These are phyloP conservation scores for Saturnispora hagleri DNA, from an alignment of 805 yeast species.

Conservation along the genomic window DNA sequence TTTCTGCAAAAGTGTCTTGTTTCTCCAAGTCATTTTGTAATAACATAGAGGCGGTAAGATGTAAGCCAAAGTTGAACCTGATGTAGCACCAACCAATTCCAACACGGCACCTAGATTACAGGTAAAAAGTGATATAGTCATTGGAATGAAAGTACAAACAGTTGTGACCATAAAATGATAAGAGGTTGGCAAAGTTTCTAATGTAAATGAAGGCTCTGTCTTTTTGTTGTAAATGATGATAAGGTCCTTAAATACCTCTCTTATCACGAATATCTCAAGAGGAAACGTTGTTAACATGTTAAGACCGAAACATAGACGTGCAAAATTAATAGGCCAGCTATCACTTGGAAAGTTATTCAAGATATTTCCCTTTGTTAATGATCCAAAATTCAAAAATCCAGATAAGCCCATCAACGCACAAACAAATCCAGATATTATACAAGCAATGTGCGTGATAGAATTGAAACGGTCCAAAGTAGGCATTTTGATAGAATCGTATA, in stretches of 20 bases:
- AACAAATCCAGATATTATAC: conserved; percentile 69
- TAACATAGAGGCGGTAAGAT: conserved; percentile 84
- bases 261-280: conserved; percentile 77
- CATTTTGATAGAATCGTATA: conserved; percentile 69
- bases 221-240: conserved; percentile 24
- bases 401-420: conserved; percentile 71
- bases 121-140: conserved; percentile 68
- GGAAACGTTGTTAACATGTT: conserved; percentile 93
- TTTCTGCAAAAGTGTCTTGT: conserved; percentile 34
- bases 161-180: conserved; percentile 63
- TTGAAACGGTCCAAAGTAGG: conserved; percentile 74
- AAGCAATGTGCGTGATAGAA: conserved; percentile 72
- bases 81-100: conserved; percentile 86
- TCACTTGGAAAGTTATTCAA: conserved; percentile 75
- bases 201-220: conserved; percentile 11
- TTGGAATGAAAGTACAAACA: conserved; percentile 52
- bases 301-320: conserved; percentile 83
- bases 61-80: conserved; percentile 89
- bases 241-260: conserved; percentile 76
- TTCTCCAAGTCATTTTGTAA: conserved; percentile 48
- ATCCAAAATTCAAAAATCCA: conserved; percentile 70
- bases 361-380: conserved; percentile 76
- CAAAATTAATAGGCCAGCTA: conserved; percentile 71
- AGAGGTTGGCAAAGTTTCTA: conserved; percentile 26
- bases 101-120: conserved; percentile 85